phyloP scores from a whole-genome alignment of 2,329 filamentous ascomycete genomes.

The Hirsutella thompsonii region DNA sequence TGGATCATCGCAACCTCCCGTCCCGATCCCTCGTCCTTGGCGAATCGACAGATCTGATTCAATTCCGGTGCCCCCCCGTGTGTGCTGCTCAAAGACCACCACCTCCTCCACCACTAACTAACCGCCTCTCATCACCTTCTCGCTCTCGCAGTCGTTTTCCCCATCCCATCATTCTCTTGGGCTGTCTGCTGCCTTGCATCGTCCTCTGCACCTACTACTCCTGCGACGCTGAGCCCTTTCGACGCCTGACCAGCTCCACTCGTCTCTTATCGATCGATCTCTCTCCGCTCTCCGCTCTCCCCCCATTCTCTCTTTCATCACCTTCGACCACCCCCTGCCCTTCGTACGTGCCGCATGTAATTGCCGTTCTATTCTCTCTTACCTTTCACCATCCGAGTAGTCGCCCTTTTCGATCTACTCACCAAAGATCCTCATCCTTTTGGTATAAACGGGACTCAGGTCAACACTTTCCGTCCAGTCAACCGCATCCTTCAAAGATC shows the following conservation, averaged over 20 bases:
- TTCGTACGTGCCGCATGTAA: not conserved
- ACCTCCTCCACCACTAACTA: too few species aligned
- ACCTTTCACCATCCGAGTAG: too few species aligned
- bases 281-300: not conserved
- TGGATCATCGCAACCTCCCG: not conserved
- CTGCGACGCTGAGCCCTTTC: not conserved
- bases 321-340: not conserved
- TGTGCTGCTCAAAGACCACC: not conserved
- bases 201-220: not conserved
- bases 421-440: too few species aligned
- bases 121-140: not conserved
- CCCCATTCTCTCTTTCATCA: not conserved
- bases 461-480: too few species aligned
- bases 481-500: too few species aligned
- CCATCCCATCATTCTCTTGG: too few species aligned
- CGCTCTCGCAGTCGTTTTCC: too few species aligned
- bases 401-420: too few species aligned
- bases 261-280: not conserved
- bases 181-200: too few species aligned
- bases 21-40: not conserved
- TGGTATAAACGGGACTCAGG: too few species aligned
- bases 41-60: slow-evolving; percentile 5
- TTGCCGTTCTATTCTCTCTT: not conserved
- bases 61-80: not conserved
- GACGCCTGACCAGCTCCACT: not conserved